A percentile compares a stretch with the other conserved stretches of the same genome.
phyloP scores from a whole-genome alignment of 176 grass and related monocot species.

The Carex scoparia region DNA sequence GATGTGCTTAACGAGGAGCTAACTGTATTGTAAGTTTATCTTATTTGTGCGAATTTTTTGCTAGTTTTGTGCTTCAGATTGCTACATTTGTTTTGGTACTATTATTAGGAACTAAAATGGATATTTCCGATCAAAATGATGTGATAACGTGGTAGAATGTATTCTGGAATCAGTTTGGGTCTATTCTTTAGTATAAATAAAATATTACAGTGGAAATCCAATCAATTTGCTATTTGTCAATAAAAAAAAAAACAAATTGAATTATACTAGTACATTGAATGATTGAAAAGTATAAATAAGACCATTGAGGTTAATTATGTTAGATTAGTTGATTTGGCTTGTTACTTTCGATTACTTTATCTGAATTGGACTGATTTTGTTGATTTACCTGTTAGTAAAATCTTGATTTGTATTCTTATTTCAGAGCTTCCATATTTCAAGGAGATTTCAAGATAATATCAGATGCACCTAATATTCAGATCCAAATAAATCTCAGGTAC shows the following conservation, averaged over 20 bases:
- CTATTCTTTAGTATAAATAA: not conserved
- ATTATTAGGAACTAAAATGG: not conserved
- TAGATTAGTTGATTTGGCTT: not conserved
- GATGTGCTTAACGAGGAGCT: slow-evolving; percentile 61
- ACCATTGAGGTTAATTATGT: not conserved
- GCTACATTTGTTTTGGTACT: not conserved
- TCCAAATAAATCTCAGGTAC: slow-evolving; percentile 77
- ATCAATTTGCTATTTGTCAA: not conserved
- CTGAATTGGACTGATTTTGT: not conserved
- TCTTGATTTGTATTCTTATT: not conserved
- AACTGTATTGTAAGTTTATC: slow-evolving; percentile 67
- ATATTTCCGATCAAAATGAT: not conserved
- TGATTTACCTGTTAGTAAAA: slow-evolving; percentile 12
- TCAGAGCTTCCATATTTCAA: slow-evolving; percentile 69
- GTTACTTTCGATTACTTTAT: not conserved
- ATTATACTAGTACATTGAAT: not conserved
- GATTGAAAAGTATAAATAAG: not conserved
- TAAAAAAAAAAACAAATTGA: not conserved
- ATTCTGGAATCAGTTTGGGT: not conserved
- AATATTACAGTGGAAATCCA: not conserved
- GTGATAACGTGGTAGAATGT: not conserved
- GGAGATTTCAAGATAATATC: slow-evolving; percentile 77
- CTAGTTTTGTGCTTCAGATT: not conserved
- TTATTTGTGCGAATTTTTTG: not conserved
- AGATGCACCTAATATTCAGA: slow-evolving; percentile 54